Conservation (phyloP, 2,329 filamentous ascomycete genomes). For the Myriosclerotinia duriaeana region DNA sequence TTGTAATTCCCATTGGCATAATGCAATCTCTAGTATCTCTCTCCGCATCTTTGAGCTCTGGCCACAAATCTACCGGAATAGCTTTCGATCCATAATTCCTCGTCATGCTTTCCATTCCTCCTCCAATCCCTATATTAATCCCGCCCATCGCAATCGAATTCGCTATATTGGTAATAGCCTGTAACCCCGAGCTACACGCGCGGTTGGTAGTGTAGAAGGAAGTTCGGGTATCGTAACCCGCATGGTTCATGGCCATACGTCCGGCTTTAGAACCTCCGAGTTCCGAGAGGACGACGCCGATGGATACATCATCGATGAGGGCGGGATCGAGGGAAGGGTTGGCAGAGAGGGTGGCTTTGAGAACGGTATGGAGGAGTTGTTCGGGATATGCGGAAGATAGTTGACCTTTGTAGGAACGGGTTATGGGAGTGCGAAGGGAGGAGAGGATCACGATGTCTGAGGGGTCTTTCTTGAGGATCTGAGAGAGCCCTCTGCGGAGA, state of each 20-base stretch:
- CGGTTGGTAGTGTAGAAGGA: conserved; percentile 85
- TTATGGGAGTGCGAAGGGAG: conserved; percentile 84
- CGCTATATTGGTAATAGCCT: conserved; percentile 72
- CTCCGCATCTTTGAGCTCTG: conserved; percentile 62
- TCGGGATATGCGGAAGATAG: conserved; percentile 90
- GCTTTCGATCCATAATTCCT: conserved; percentile 81
- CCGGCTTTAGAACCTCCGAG: conserved; percentile 88
- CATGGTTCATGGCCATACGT: conserved; percentile 86
- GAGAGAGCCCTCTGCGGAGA: conserved; percentile 65
- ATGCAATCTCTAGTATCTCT: conserved; percentile 80
- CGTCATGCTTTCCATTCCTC: conserved; percentile 96
- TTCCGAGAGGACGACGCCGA: conserved; percentile 87
- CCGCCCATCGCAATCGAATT: conserved; percentile 72
- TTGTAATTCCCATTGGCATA: conserved; percentile 91
- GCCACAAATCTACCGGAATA: conserved; percentile 83
- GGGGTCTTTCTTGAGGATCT: conserved; percentile 75
- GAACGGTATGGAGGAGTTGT: conserved; percentile 71
- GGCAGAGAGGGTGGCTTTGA: conserved; percentile 66
- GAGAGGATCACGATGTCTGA: conserved; percentile 87
- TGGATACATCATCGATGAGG: conserved; percentile 74
- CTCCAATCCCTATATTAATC: conserved; percentile 74
- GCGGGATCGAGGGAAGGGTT: conserved; percentile 71
- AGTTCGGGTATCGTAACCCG: conserved; percentile 70
- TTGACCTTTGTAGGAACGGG: conserved; percentile 76
- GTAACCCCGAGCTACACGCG: conserved; percentile 76